A percentile compares a stretch with the other conserved stretches of the same genome.
Conservation (phyloP, 2,329 filamentous ascomycete species). For the Xylariales sp. region DNA sequence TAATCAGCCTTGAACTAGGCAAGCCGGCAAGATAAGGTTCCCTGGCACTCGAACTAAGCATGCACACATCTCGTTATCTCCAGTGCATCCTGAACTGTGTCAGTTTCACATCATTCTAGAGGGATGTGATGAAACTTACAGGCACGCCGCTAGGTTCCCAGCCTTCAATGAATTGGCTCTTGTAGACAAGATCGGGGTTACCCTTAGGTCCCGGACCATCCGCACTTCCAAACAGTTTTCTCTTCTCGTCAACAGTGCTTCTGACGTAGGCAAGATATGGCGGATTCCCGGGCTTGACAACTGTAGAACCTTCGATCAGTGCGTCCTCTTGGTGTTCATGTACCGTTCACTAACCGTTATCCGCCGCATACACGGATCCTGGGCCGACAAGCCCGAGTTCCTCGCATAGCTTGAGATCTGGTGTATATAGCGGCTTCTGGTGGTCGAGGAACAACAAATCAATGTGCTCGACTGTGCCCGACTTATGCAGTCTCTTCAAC, state of each 20-base stretch:
- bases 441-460: slow-evolving; percentile 78
- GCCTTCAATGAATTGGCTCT: slow-evolving; percentile 58
- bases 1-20: not conserved
- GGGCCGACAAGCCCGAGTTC: slow-evolving; percentile 58
- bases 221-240: slow-evolving; percentile 31
- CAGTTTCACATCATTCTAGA: slow-evolving; percentile 10
- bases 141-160: slow-evolving; percentile 64
- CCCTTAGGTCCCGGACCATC: slow-evolving; percentile 32
- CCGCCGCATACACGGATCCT: slow-evolving; percentile 61
- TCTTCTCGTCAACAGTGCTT: slow-evolving; percentile 59
- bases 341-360: too few relatives aligned
- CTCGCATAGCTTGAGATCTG: slow-evolving; percentile 74
- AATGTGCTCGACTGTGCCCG: slow-evolving; percentile 51
- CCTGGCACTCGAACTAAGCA: slow-evolving; percentile 24
- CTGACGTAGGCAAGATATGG: slow-evolving; percentile 68
- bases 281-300: slow-evolving; percentile 67
- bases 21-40: not conserved
- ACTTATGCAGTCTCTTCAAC: slow-evolving; percentile 52
- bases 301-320: slow-evolving; percentile 23
- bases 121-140: slow-evolving; percentile 36
- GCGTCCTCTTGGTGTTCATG: too few relatives aligned
- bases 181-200: slow-evolving; percentile 62
- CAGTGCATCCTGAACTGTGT: slow-evolving; percentile 55
- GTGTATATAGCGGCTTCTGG: slow-evolving; percentile 70
- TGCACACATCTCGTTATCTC: slow-evolving; percentile 57